Conservation (phyloP, 2,329 filamentous ascomycete species). For the Fusarium goolgardi region DNA sequence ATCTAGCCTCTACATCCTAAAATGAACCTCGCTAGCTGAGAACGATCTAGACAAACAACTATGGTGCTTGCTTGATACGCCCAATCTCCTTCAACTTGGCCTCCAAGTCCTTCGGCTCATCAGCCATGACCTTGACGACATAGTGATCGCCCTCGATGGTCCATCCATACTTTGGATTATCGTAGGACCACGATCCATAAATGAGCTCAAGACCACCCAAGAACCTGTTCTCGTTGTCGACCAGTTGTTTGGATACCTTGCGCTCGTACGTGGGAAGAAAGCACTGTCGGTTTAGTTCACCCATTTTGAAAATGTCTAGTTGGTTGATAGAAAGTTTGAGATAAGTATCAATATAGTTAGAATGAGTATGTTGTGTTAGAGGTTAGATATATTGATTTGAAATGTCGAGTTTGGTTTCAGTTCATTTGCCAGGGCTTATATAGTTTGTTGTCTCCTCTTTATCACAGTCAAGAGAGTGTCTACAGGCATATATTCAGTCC, state of each 20-base stretch:
- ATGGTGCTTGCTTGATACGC: neutral
- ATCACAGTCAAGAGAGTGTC: fast-evolving
- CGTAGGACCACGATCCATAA: neutral
- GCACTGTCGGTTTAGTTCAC: neutral
- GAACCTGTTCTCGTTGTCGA: neutral
- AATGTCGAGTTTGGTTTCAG: neutral
- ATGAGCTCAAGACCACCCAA: neutral
- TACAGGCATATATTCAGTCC: fast-evolving
- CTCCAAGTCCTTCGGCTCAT: neutral
- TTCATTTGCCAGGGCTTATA: neutral
- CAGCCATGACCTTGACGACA: neutral
- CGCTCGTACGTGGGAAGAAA: neutral
- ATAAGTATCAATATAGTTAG: neutral
- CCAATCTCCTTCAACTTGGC: neutral
- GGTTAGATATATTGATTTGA: neutral
- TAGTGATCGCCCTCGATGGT: neutral
- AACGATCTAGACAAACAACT: neutral
- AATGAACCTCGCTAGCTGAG: too few relatives aligned
- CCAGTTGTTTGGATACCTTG: neutral
- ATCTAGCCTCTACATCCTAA: neutral
- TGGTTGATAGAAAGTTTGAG: fast-evolving
- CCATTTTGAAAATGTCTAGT: neutral
- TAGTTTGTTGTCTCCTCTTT: neutral
- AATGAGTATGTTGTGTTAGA: fast-evolving
- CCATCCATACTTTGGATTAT: neutral